A percentile compares a stretch with the other conserved stretches of the same genome.
Evolutionary conservation across 2,329 filamentous ascomycete genomes (phyloP).

Genomic region (Raffaelea arxii): DNA sequence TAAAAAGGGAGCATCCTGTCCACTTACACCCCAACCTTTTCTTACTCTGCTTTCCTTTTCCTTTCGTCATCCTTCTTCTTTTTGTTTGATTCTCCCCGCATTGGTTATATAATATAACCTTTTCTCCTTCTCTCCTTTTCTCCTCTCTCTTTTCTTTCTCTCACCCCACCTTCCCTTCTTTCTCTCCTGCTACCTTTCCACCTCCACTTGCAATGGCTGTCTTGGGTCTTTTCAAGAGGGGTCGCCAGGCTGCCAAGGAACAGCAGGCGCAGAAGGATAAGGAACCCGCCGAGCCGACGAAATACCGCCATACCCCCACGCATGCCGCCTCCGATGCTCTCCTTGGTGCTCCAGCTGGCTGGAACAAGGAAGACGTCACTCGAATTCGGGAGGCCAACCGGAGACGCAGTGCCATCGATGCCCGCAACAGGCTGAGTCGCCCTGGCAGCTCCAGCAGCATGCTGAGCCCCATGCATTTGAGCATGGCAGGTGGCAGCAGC

Average conservation of each 20-base stretch:
- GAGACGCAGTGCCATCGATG: conserved; percentile 33
- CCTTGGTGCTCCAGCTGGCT: conserved; percentile 41
- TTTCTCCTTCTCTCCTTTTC: too few relatives aligned
- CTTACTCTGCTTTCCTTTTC: too few relatives aligned
- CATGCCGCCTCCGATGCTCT: conserved; percentile 52
- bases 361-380: conserved; percentile 34
- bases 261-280: conserved; percentile 38
- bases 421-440: not conserved
- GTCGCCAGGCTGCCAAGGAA: conserved; percentile 46
- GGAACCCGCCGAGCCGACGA: conserved; percentile 24
- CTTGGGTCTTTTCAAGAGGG: conserved; percentile 42
- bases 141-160: too few relatives aligned
- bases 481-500: conserved; percentile 5
- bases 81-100: too few relatives aligned
- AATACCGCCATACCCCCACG: conserved; percentile 51
- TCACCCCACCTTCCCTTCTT: not conserved
- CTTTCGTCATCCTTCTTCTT: too few relatives aligned
- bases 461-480: conserved; percentile 8
- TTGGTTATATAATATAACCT: too few relatives aligned
- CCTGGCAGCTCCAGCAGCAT: not conserved
- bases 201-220: conserved; percentile 39
- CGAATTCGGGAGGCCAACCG: conserved; percentile 41
- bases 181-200: not conserved
- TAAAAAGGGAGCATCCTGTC: too few relatives aligned
- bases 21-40: not conserved